Evolutionary conservation across 768 basidiomycete genomes (phyloP).

Genomic region (Peribolospora kevripleyi): DNA sequence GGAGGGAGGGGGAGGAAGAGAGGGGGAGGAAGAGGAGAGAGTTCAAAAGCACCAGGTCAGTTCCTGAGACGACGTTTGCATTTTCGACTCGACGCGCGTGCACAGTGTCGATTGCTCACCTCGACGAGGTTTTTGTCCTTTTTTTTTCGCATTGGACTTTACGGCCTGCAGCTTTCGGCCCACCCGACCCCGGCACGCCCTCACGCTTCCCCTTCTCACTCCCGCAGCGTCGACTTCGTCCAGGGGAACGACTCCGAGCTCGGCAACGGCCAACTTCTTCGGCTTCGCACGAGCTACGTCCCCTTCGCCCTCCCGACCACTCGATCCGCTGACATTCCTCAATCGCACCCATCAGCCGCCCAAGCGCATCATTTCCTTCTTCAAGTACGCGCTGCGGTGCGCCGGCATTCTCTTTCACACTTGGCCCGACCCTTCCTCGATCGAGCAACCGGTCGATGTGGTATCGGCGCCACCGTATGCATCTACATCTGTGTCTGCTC

Average conservation of each 20-base stretch:
- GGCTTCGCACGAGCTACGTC: not conserved
- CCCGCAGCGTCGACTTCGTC: not conserved
- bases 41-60: slow-evolving; percentile 23
- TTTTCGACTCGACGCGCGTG: too few relatives aligned
- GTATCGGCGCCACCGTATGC: too few relatives aligned
- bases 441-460: too few relatives aligned
- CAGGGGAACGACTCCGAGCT: not conserved
- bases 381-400: slow-evolving; percentile 18
- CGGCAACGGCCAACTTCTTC: not conserved
- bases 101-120: too few relatives aligned
- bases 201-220: not conserved
- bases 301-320: not conserved
- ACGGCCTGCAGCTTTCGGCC: too few relatives aligned
- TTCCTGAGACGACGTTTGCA: slow-evolving; percentile 9
- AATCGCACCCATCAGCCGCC: slow-evolving; percentile 15
- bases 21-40: not conserved
- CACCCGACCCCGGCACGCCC: not conserved
- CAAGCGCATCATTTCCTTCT: slow-evolving; percentile 13
- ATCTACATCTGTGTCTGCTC: too few relatives aligned
- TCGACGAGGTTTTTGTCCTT: too few relatives aligned
- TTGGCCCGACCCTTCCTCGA: too few relatives aligned
- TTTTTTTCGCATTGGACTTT: too few relatives aligned
- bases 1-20: not conserved
- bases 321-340: slow-evolving; percentile 8
- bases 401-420: slow-evolving; percentile 16